Base-by-base conservation (phyloP, 768 basidiomycete genomes). In the Cyclocybe aegerita region DNA sequence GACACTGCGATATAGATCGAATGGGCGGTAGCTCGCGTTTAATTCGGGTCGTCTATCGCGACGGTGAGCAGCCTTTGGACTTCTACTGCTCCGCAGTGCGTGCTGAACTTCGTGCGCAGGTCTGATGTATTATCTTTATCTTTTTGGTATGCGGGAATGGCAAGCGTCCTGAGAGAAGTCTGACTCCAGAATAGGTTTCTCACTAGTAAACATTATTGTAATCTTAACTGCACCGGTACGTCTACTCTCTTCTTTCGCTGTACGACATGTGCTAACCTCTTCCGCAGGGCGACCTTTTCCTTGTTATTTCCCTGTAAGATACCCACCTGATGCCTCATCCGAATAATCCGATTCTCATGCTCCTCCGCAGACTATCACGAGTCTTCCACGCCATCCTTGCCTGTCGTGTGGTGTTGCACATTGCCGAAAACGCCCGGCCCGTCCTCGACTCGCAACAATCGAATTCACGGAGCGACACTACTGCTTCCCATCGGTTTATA, bases 71-170 rank as follows among this genome's bases (percentile, higher is more conserved):
- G 12, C 3, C n/a, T 43, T 37, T 33, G 10, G n/a, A n/a, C 7
- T 7, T 23, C 23, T 10, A 23, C 14, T 39, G 14, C 11, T 10
- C 7, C 5, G 14, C 43, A 43, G 30, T 16, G 6, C 2, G 5
- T 48, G n/a, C 15, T 46, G 15, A 39, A 43, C n/a, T n/a, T 38
- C 36, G 16, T 14, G 12, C 16, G 9, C 39, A 61, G 60, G 60
- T 6, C 44, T 59, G 11, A 36, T 63, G 2, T 63, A 63, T 43
- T 63, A 63, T 38, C 38, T 56, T 7, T 60, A 60, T 43, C 52
- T 63, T 5, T 63, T 60, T 30, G 53, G 61, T 58, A 46, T 17
- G 10, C 11, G 3, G 16, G 3, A 23, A 39, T 14, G 14, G 12
- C 32, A 30, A 29, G 6, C 2, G 43, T 10, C 15, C 23, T 34